A percentile compares a stretch with the other conserved stretches of the same genome.
Evolutionary conservation across 1,284 basidiomycete species (phyloP).

Genomic region (Exobasidium rhododendri): DNA sequence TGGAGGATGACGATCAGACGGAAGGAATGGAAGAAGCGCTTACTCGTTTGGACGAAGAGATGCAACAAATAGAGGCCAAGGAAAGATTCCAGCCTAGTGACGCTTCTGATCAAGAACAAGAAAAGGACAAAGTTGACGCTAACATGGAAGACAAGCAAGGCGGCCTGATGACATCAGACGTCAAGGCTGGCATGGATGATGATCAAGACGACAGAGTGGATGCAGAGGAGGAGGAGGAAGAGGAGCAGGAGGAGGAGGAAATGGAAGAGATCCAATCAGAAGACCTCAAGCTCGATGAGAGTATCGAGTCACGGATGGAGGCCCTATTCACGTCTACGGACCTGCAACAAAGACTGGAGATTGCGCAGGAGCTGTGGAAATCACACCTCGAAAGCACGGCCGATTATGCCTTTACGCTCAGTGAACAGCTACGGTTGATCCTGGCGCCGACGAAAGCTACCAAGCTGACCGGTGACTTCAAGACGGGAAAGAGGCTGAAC

Average conservation of each 20-base stretch:
- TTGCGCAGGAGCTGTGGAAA: slow-evolving; percentile 78
- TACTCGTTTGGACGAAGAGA: slow-evolving; percentile 36
- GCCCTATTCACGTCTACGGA: slow-evolving; percentile 57
- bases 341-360: slow-evolving; percentile 61
- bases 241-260: slow-evolving; percentile 32
- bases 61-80: slow-evolving; percentile 54
- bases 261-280: slow-evolving; percentile 32
- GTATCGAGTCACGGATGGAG: neutral
- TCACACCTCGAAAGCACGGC: slow-evolving; percentile 85
- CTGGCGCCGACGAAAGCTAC: slow-evolving; percentile 92
- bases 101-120: slow-evolving; percentile 7
- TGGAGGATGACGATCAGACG: slow-evolving; percentile 24
- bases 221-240: slow-evolving; percentile 60
- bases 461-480: slow-evolving; percentile 91
- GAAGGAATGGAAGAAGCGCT: slow-evolving; percentile 14
- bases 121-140: slow-evolving; percentile 15
- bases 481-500: slow-evolving; percentile 94
- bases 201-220: neutral
- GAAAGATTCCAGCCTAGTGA: slow-evolving; percentile 13
- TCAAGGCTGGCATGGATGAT: slow-evolving; percentile 9
- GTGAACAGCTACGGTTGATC: slow-evolving; percentile 91
- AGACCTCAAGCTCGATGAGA: slow-evolving; percentile 43
- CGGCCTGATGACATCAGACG: slow-evolving; percentile 42
- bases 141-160: slow-evolving; percentile 50
- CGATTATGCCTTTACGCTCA: slow-evolving; percentile 74